Conservation (phyloP, 2,329 filamentous ascomycete species). For the Monosporascus sp. region DNA sequence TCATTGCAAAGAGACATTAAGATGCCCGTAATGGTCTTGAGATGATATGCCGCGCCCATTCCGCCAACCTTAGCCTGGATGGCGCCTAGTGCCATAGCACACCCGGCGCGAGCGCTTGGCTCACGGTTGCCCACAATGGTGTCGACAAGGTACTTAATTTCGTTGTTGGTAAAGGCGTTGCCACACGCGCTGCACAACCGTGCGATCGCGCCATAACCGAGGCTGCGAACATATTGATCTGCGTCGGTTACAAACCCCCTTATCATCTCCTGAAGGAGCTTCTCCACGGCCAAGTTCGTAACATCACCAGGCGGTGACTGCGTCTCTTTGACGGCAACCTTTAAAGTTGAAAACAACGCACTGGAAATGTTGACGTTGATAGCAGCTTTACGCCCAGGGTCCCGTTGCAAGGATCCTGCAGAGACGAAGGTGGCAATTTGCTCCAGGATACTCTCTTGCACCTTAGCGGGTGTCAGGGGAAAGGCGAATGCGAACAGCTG, state of each 20-base stretch:
- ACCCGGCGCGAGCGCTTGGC: conserved; percentile 87
- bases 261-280: conserved; percentile 71
- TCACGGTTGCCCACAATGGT: conserved; percentile 92
- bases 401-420: conserved; percentile 71
- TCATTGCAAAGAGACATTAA: conserved; percentile 97
- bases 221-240: conserved; percentile 78
- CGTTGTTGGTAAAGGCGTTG: conserved; percentile 79
- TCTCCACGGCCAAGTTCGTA: conserved; percentile 70
- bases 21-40: conserved; percentile 96
- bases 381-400: conserved; percentile 82
- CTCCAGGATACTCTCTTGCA: conserved; percentile 93
- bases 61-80: conserved; percentile 95
- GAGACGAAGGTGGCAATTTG: conserved; percentile 89
- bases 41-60: conserved; percentile 93
- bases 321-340: conserved; percentile 79
- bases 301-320: conserved; percentile 67
- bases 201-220: conserved; percentile 81
- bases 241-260: conserved; percentile 71
- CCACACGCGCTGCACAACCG: conserved; percentile 80
- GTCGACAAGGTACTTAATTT: conserved; percentile 88
- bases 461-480: conserved; percentile 80
- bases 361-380: conserved; percentile 86
- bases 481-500: conserved; percentile 88
- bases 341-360: conserved; percentile 72
- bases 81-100: conserved; percentile 84